Percentiles rank a stretch among this genome's conserved stretches.
phyloP scores from a whole-genome alignment of 805 yeast species.

The Ogataea trehalophila region DNA sequence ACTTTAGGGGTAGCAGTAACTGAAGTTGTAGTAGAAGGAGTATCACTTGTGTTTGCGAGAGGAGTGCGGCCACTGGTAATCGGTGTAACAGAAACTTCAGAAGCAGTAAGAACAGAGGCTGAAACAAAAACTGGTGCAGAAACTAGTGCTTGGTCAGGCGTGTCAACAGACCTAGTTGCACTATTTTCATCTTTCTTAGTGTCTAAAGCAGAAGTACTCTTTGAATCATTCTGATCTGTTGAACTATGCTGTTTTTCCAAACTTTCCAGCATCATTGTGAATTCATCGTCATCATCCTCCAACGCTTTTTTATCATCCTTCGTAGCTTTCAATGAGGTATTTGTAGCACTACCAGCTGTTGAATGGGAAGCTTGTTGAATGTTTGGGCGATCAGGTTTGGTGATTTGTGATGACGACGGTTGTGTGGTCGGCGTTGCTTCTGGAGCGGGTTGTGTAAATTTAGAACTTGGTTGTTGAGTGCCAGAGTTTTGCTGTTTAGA shows the following conservation, averaged over 20 bases:
- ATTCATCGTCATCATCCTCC: conserved; percentile 12
- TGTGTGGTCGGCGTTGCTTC: neutral
- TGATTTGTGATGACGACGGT: too few relatives aligned
- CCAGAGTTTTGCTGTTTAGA: neutral
- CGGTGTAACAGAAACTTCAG: too few relatives aligned
- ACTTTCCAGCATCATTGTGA: conserved; percentile 19
- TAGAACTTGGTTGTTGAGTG: neutral
- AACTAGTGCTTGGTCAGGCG: too few relatives aligned
- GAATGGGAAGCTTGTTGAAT: too few relatives aligned
- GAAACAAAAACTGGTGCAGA: neutral
- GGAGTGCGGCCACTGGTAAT: too few relatives aligned
- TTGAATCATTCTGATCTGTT: neutral
- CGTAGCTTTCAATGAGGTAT: neutral
- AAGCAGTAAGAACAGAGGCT: neutral
- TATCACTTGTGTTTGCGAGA: neutral
- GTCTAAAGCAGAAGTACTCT: neutral
- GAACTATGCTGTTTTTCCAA: conserved; percentile 15
- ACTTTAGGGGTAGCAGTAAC: neutral
- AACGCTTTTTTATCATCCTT: neutral
- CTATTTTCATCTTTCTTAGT: neutral
- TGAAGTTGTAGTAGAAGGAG: neutral
- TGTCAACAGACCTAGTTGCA: neutral
- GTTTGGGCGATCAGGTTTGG: too few relatives aligned
- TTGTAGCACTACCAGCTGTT: neutral
- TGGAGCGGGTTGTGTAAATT: neutral